Evolutionary conservation across 2,329 filamentous ascomycete species (phyloP).

Genomic region (Mollisiaceae sp.): DNA sequence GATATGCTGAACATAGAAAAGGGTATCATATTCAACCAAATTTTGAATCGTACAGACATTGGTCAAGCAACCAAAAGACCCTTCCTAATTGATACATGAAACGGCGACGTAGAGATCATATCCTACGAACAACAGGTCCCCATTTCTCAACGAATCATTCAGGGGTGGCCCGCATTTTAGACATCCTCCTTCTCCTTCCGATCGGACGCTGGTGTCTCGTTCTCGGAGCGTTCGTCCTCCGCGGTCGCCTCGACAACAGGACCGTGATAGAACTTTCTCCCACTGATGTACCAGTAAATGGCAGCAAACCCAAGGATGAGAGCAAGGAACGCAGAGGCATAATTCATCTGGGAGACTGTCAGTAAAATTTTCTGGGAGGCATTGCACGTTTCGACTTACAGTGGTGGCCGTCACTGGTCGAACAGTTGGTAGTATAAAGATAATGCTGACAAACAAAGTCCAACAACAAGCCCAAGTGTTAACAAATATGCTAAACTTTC

Average conservation of each 20-base stretch:
- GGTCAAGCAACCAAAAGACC: neutral
- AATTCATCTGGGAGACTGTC: constrained; percentile 54
- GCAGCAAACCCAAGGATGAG: constrained; percentile 51
- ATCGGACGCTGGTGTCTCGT: neutral
- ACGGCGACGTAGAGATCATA: neutral
- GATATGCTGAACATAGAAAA: neutral
- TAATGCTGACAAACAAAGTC: constrained; percentile 58
- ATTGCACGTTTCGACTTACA: constrained; percentile 40
- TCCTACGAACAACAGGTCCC: neutral
- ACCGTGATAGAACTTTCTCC: constrained; percentile 54
- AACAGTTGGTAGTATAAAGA: constrained; percentile 58
- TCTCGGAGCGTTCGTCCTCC: constrained; percentile 26
- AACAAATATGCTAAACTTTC: constrained; percentile 47
- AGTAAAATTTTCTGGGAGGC: constrained; percentile 15
- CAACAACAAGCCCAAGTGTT: constrained; percentile 56
- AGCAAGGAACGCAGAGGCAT: constrained; percentile 55
- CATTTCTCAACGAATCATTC: too few relatives aligned
- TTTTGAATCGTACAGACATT: neutral
- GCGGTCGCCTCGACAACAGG: constrained; percentile 43
- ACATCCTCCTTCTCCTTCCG: neutral
- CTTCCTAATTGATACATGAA: neutral
- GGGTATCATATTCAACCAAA: constrained; percentile 4
- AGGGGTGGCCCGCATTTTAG: too few relatives aligned
- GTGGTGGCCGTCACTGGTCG: constrained; percentile 52
- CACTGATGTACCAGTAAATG: constrained; percentile 52